Base-by-base conservation (phyloP, 495 filamentous ascomycete genomes). In the Penicillium odoratum region DNA sequence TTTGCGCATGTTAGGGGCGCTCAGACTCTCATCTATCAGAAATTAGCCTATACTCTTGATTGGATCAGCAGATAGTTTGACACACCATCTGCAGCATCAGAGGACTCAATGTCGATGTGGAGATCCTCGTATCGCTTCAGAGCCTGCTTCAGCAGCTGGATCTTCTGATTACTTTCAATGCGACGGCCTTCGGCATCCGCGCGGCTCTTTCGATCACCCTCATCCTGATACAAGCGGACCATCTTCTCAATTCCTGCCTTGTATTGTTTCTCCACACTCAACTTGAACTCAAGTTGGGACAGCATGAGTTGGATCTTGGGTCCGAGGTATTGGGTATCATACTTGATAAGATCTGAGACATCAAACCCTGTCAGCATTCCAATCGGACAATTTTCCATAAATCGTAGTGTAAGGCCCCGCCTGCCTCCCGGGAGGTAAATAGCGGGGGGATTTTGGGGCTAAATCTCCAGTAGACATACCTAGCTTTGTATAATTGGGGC, bases 231-330 rank as follows among this genome's bases (percentile, higher is more conserved):
- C 44, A 98, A 81, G 70, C 92, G 91, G 43, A 96, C 90, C 95
- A 99, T 99, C 80, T 99, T 99, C 74, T 99, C 95, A 62, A 99
- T 93, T 57, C 94, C 94, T 59, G 95, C 95, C 64, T 98, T 94
- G 75, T 99, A 99, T 74, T 99, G 94, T 68, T 97, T 96, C 75
- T 99, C 94, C 38, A 99, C 95, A 65, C 93, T 98, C 47, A 98
- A 78, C 75, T 99, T 99, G 75, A 99, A 99, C 75, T 97, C 92
- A 57, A 99, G 85, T 72, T 99, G 94, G 16, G 94, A 96, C 67
- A 99, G 78, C 94, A 99, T 99, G 61, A 97, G 87, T 77, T 98
- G 95, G 68, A 99, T 99, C 56, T 95, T 91, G 34, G 95, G 95
- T 29, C 94, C 94, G 52, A 99, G 87, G 69, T 97, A 91, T 21